A percentile compares a stretch with the other conserved stretches of the same genome.
Conservation (phyloP, 805 yeast species). For the Zygoascus ofunaensis region DNA sequence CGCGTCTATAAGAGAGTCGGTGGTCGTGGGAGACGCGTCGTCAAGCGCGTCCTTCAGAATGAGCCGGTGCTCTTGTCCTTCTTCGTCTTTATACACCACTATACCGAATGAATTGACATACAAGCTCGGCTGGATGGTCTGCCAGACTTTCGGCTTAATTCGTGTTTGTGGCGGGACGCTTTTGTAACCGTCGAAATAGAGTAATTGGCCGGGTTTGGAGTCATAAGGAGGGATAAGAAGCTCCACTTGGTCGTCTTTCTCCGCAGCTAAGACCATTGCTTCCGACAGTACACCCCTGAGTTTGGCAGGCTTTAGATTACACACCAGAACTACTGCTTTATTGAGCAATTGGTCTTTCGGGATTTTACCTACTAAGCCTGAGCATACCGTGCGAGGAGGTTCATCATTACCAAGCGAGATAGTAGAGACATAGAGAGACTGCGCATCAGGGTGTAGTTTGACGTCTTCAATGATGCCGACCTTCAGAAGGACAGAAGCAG, state of each 20-base stretch:
- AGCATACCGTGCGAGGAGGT: conserved; percentile 35
- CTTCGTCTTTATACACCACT: conserved; percentile 8
- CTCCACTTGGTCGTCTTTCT: conserved; percentile 29
- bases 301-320: conserved; percentile 52
- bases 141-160: conserved; percentile 21
- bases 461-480: conserved; percentile 44
- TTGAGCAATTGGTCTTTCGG: conserved; percentile 33
- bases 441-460: conserved; percentile 47
- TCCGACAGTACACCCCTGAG: conserved; percentile 55
- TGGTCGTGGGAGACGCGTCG: background rate
- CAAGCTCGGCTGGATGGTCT: conserved; percentile 6
- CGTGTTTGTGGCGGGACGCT: conserved; percentile 7
- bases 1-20: background rate
- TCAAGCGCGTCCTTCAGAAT: background rate
- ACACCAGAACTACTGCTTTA: conserved; percentile 42
- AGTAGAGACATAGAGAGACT: conserved; percentile 48
- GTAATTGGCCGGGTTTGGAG: conserved; percentile 32
- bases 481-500: conserved; percentile 24
- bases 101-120: conserved; percentile 2
- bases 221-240: conserved; percentile 39
- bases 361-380: conserved; percentile 46
- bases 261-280: conserved; percentile 61
- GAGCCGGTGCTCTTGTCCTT: background rate
- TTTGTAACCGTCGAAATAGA: conserved; percentile 30
- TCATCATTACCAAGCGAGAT: conserved; percentile 22